These are phyloP conservation scores for Populus tremula DNA, from an alignment of 345 rosid genomes.

Conservation along the genomic window DNA sequence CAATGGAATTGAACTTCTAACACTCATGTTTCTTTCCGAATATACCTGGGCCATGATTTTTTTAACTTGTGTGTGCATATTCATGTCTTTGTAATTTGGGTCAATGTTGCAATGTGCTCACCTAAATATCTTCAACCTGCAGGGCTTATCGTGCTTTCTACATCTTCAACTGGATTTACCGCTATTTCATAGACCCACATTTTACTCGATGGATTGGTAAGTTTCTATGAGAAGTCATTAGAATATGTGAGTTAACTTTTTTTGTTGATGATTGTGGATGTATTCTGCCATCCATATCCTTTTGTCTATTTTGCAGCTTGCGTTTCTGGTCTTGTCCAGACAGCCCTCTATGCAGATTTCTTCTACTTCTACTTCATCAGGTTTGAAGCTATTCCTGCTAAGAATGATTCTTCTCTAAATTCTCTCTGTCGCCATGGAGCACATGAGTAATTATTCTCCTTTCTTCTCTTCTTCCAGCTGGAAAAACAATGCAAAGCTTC, in stretches of 20 bases:
- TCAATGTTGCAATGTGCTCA: background rate
- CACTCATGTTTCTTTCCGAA: too few species aligned
- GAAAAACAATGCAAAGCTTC: conserved; percentile 86
- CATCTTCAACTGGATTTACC: conserved; percentile 85
- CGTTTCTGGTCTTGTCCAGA: conserved; percentile 76
- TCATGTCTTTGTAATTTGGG: background rate
- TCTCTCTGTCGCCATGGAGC: background rate
- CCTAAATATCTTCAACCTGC: conserved; percentile 19
- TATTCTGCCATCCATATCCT: conserved; percentile 10
- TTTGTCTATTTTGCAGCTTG: conserved; percentile 54
- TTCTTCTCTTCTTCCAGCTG: conserved; percentile 49
- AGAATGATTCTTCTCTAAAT: background rate
- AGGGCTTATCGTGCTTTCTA: conserved; percentile 88
- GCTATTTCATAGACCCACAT: conserved; percentile 60
- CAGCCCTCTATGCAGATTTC: conserved; percentile 87
- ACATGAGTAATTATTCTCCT: background rate
- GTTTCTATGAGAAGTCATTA: conserved; percentile 5
- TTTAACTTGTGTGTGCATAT: background rate
- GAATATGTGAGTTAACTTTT: background rate
- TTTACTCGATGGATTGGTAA: conserved; percentile 80
- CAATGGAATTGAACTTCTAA: too few species aligned
- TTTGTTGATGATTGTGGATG: background rate
- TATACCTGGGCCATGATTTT: background rate
- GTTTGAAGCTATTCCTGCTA: conserved; percentile 29
- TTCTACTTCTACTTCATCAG: conserved; percentile 89